Base-by-base conservation (phyloP, 2,329 filamentous ascomycete genomes). In the Parastagonospora nodorum region DNA sequence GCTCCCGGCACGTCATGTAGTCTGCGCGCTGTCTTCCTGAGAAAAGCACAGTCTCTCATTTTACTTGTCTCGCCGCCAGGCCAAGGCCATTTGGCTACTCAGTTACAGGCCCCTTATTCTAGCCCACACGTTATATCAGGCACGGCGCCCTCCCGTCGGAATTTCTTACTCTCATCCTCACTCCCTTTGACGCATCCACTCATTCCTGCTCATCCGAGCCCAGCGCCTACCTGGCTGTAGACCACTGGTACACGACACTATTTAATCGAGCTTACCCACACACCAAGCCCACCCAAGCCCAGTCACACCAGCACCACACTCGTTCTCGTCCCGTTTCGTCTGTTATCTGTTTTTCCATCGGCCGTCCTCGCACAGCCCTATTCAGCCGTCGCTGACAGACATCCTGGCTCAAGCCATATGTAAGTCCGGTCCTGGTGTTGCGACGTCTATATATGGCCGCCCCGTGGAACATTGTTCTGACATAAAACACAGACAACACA, bases 1-100 rank as follows among this genome's bases (percentile, higher is more conserved):
- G 58, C 57, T 63, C 65, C 62, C 69, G 70, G 69, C 67, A 73
- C 69, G 71, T 73, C 71, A 73, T 73, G 70, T 64, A 64, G 64
- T 63, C 63, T 62, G 64, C 63, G 69, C 68, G 70, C 63, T 61
- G 64, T 24, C 60, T 66, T 57, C 56, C 58, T 58, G 60, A 62
- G 16, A 40, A 66, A 66, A 65, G 64, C 66, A 69, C 64, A 58
- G 66, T 65, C 64, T 55, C 67, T 70, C 66, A 73, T 73, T 73
- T 73, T 62, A 69, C 66, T 67, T 70, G 69, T 72, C 66, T 73
- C 65, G 67, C 65, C 67, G 55, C 55, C 37, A 19, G 59, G 70
- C 66, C 70, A 70, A 70, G 68, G 48, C 59, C 60, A 55, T 57
- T 61, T 62, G 57, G 61, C 58, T 59, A 66, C 62, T 66, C 64